phyloP scores from a whole-genome alignment of 345 rosid genomes.

The Physaria fendleri region DNA sequence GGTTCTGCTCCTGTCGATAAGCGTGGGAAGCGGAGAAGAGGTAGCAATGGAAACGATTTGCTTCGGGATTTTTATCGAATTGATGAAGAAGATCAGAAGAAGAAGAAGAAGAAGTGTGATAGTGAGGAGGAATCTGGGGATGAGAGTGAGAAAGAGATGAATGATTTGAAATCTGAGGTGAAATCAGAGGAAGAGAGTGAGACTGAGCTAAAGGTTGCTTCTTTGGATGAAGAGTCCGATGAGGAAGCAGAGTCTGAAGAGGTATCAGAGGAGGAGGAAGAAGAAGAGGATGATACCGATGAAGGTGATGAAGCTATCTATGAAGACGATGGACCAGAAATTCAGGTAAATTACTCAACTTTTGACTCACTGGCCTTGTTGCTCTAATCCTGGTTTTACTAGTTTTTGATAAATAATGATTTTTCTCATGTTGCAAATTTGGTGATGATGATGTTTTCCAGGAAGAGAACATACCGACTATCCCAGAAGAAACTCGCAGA shows the following conservation, averaged over 20 bases:
- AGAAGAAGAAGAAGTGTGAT: neutral
- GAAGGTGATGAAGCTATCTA: constrained; percentile 37
- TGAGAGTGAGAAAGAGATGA: constrained; percentile 22
- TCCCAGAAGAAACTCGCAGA: constrained; percentile 70
- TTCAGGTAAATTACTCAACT: constrained; percentile 30
- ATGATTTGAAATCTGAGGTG: constrained; percentile 9
- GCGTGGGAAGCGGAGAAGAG: constrained; percentile 67
- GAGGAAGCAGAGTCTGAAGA: constrained; percentile 34
- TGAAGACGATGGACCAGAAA: constrained; percentile 47
- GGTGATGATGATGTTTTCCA: constrained; percentile 15
- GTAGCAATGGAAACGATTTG: constrained; percentile 28
- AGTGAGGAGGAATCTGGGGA: constrained; percentile 21
- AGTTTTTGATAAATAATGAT: neutral
- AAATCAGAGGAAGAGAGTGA: constrained; percentile 18
- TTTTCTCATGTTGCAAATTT: neutral
- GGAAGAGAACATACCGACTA: constrained; percentile 58
- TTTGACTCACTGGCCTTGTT: neutral
- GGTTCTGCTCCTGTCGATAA: constrained; percentile 63
- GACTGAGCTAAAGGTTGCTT: constrained; percentile 22
- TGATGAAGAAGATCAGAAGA: constrained; percentile 21
- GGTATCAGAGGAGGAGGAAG: constrained; percentile 14
- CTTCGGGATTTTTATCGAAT: constrained; percentile 64
- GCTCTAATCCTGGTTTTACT: neutral
- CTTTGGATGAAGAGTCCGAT: constrained; percentile 37
- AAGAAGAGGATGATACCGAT: constrained; percentile 52